phyloP scores from a whole-genome alignment of 2,329 filamentous ascomycete species.

The Colletotrichum tanaceti region DNA sequence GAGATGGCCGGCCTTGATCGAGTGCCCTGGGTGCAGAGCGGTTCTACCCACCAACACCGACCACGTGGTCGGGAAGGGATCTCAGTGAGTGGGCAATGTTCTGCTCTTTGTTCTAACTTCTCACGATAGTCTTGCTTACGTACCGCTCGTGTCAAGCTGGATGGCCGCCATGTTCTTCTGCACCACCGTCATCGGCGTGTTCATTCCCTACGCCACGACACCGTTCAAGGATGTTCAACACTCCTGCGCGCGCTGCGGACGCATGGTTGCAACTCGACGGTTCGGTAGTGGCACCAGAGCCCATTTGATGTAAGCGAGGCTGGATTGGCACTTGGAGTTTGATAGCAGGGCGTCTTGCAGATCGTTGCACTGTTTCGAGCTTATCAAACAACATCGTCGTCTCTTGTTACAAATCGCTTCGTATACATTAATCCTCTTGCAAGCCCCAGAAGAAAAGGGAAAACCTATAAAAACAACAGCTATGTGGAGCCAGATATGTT shows the following conservation, averaged over 20 bases:
- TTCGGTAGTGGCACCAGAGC: constrained; percentile 35
- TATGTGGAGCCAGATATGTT: too few species aligned
- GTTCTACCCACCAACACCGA: constrained; percentile 25
- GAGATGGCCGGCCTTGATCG: constrained; percentile 30
- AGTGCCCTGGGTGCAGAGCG: constrained; percentile 35
- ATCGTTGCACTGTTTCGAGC: too few species aligned
- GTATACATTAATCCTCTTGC: too few species aligned
- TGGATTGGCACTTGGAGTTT: not conserved
- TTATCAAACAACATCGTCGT: too few species aligned
- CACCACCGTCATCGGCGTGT: constrained; percentile 33
- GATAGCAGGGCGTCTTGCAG: not conserved
- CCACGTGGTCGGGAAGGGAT: constrained; percentile 35
- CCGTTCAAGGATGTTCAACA: constrained; percentile 38
- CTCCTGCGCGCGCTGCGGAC: constrained; percentile 34
- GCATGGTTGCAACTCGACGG: constrained; percentile 24
- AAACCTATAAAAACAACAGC: too few species aligned
- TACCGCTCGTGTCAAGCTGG: constrained; percentile 9
- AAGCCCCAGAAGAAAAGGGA: too few species aligned
- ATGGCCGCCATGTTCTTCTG: constrained; percentile 39
- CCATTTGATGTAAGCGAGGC: constrained; percentile 26
- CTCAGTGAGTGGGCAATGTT: constrained; percentile 22
- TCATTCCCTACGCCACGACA: constrained; percentile 33
- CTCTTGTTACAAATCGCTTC: not conserved
- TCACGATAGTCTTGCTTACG: not conserved
- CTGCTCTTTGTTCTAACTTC: not conserved